phyloP scores from a whole-genome alignment of 805 yeast species.

The Yueomyces sp. region DNA sequence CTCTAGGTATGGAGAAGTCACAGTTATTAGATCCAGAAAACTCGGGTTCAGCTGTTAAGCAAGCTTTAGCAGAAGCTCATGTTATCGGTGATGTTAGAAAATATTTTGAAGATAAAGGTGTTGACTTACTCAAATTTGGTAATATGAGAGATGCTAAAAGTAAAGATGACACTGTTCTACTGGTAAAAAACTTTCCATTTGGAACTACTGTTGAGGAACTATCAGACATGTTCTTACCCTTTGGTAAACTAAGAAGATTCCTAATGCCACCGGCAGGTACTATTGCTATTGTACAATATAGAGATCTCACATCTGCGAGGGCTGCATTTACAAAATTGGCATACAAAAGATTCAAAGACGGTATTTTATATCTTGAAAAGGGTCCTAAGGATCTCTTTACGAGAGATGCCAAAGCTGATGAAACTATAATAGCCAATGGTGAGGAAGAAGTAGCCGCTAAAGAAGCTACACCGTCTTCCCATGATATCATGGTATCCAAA shows the following conservation, averaged over 20 bases:
- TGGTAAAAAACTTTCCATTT: constrained; percentile 83
- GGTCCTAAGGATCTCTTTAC: constrained; percentile 79
- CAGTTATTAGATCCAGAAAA: constrained; percentile 81
- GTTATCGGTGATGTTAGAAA: constrained; percentile 83
- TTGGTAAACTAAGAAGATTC: constrained; percentile 68
- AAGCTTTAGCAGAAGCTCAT: constrained; percentile 94
- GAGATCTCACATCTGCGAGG: constrained; percentile 73
- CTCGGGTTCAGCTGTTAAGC: constrained; percentile 83
- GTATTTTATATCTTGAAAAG: constrained; percentile 81
- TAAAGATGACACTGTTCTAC: constrained; percentile 65
- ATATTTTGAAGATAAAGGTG: constrained; percentile 75
- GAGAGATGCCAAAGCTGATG: constrained; percentile 35
- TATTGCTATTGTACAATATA: constrained; percentile 83
- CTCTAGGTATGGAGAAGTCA: constrained; percentile 70
- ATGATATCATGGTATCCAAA: constrained; percentile 26
- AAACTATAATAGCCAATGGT: constrained; percentile 17
- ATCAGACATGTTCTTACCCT: constrained; percentile 65
- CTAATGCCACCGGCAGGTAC: constrained; percentile 96
- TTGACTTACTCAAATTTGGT: constrained; percentile 63
- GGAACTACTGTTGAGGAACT: constrained; percentile 75
- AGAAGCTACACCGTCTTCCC: constrained; percentile 19
- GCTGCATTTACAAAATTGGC: constrained; percentile 81
- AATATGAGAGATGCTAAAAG: constrained; percentile 32
- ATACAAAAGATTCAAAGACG: constrained; percentile 75
- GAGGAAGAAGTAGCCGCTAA: constrained; percentile 20